phyloP scores from a whole-genome alignment of 345 rosid genomes.

The Hypericum androsaemum region DNA sequence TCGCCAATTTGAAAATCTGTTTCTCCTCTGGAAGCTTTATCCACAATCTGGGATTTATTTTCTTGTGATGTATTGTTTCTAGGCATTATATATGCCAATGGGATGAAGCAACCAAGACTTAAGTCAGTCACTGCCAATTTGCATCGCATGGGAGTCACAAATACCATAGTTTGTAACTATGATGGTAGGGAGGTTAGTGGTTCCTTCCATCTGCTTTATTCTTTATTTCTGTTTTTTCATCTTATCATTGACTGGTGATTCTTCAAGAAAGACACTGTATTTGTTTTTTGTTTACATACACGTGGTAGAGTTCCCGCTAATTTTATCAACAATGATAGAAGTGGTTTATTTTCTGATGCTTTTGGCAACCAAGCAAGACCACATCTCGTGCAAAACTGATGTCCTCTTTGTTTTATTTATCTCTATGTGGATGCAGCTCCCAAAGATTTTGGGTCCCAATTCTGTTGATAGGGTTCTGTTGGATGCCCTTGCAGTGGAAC shows the following conservation, averaged over 20 bases:
- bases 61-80: slow-evolving; percentile 18
- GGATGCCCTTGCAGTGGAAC: slow-evolving; percentile 99
- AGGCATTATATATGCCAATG: slow-evolving; percentile 89
- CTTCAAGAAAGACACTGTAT: no score
- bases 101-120: slow-evolving; percentile 69
- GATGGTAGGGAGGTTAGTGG: slow-evolving; percentile 88
- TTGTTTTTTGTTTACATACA: no score
- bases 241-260: no score
- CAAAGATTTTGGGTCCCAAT: slow-evolving; percentile 64
- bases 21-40: background rate
- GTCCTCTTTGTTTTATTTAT: no score
- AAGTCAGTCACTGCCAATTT: slow-evolving; percentile 88
- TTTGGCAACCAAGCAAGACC: no score
- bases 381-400: no score
- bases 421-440: slow-evolving; percentile 45
- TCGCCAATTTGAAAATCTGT: background rate
- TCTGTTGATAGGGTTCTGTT: slow-evolving; percentile 77
- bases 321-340: no score
- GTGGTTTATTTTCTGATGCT: background rate
- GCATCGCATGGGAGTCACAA: slow-evolving; percentile 91
- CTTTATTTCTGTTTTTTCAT: background rate
- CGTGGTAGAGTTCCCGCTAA: no score
- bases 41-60: background rate
- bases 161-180: slow-evolving; percentile 83
- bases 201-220: background rate